Conservation (phyloP, 176 grass and related monocot genomes). For the Carex pumila region DNA sequence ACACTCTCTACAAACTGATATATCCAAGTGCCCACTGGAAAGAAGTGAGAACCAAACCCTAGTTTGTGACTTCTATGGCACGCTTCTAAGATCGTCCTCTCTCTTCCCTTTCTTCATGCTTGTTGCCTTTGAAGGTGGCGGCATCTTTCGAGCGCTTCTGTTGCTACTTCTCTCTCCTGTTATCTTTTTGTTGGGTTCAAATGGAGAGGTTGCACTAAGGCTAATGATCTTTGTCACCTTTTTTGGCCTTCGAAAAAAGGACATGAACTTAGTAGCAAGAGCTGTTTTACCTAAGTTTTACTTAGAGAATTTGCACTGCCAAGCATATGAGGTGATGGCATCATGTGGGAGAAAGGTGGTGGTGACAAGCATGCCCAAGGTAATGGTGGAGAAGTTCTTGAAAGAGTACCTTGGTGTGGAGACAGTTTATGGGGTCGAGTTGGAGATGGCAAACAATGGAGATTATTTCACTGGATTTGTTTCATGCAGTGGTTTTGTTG, state of each 20-base stretch:
- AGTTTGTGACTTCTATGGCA: constrained; percentile 52
- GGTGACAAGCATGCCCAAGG: constrained; percentile 48
- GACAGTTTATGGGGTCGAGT: constrained; percentile 44
- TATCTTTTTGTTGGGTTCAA: constrained; percentile 42
- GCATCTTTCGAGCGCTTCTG: constrained; percentile 47
- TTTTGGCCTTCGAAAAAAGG: constrained; percentile 40
- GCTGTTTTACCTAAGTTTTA: constrained; percentile 75
- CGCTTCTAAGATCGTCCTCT: constrained; percentile 35
- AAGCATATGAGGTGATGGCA: constrained; percentile 43
- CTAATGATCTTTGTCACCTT: constrained; percentile 72
- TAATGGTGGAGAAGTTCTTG: constrained; percentile 75
- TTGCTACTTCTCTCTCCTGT: constrained; percentile 45
- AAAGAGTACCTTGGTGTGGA: constrained; percentile 52
- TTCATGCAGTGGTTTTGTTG: background rate
- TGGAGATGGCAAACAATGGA: constrained; percentile 30
- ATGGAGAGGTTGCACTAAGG: constrained; percentile 16
- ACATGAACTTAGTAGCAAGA: constrained; percentile 50
- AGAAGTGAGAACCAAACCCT: constrained; percentile 14
- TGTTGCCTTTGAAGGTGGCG: constrained; percentile 75
- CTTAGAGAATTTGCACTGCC: constrained; percentile 51
- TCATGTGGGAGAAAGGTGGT: constrained; percentile 33
- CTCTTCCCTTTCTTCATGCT: constrained; percentile 97
- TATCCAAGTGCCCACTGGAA: constrained; percentile 16
- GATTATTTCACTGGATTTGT: constrained; percentile 64
- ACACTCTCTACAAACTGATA: constrained; percentile 6